A percentile compares a stretch with the other conserved stretches of the same genome.
These are phyloP conservation scores for Pseudocercospora cruenta DNA, from an alignment of 2,329 filamentous ascomycete genomes.

Conservation along the genomic window DNA sequence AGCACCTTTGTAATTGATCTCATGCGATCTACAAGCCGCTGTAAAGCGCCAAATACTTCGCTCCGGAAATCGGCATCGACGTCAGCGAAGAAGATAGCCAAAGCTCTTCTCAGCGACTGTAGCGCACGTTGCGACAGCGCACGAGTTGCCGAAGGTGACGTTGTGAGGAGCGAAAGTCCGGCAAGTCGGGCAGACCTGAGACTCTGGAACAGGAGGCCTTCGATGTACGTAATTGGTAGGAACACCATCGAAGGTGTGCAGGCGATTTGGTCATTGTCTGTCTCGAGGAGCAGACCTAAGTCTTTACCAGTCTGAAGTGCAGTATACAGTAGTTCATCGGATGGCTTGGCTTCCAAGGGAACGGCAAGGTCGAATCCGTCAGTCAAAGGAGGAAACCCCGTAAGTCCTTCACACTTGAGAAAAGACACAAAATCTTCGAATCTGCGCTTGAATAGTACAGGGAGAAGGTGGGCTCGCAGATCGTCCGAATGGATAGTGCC, in stretches of 20 bases:
- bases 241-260: conserved; percentile 49
- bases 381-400: conserved; percentile 23
- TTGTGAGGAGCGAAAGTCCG: conserved; percentile 79
- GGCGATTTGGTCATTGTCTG: conserved; percentile 23
- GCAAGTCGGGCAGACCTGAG: conserved; percentile 66
- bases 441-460: conserved; percentile 49
- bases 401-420: conserved; percentile 45
- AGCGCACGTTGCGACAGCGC: conserved; percentile 69
- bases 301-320: conserved; percentile 52
- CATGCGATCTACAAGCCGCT: conserved; percentile 76
- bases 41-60: conserved; percentile 74
- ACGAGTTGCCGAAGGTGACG: conserved; percentile 73
- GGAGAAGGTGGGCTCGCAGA: conserved; percentile 53
- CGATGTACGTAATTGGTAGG: conserved; percentile 53
- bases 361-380: background rate
- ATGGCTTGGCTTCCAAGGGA: conserved; percentile 9
- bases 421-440: conserved; percentile 46
- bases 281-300: conserved; percentile 48
- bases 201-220: conserved; percentile 42
- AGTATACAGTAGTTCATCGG: conserved; percentile 37
- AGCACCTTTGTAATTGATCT: conserved; percentile 66
- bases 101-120: conserved; percentile 63
- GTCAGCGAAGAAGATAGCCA: conserved; percentile 77
- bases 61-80: conserved; percentile 84
- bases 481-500: conserved; percentile 31